Evolutionary conservation across 805 yeast genomes (phyloP).

Genomic region (Teunomyces atbi): DNA sequence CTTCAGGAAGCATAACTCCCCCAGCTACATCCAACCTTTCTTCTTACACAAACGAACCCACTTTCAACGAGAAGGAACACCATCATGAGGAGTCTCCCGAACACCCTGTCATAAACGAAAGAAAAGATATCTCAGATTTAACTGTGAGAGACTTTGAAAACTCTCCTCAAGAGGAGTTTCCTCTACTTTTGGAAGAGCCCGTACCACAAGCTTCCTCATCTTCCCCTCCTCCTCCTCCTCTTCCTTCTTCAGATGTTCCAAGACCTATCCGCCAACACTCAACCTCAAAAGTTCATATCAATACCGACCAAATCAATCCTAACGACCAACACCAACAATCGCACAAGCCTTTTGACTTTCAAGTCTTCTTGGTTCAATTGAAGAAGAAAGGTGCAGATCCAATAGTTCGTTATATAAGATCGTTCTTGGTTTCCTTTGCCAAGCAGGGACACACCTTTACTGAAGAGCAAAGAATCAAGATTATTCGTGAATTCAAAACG

Average conservation of each 20-base stretch:
- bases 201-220: neutral
- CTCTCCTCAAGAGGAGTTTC: constrained; percentile 19
- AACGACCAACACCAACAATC: constrained; percentile 40
- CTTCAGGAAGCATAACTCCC: neutral
- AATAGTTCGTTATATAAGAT: constrained; percentile 76
- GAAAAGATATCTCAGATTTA: constrained; percentile 12
- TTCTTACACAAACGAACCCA: neutral
- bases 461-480: constrained; percentile 72
- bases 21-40: neutral
- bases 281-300: neutral
- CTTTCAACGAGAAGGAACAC: constrained; percentile 1
- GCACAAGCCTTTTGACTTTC: constrained; percentile 73
- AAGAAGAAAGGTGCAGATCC: constrained; percentile 82
- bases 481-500: constrained; percentile 70
- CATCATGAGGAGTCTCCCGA: neutral
- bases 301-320: constrained; percentile 16
- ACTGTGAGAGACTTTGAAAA: constrained; percentile 12
- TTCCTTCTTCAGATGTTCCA: neutral
- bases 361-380: constrained; percentile 68
- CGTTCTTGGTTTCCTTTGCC: constrained; percentile 76
- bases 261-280: constrained; percentile 1
- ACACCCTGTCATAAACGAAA: neutral
- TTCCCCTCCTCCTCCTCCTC: neutral
- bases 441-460: constrained; percentile 60
- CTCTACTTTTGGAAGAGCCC: neutral